These are phyloP conservation scores for Talaromyces sp. DNA, from an alignment of 2,329 filamentous ascomycete species.

Conservation along the genomic window DNA sequence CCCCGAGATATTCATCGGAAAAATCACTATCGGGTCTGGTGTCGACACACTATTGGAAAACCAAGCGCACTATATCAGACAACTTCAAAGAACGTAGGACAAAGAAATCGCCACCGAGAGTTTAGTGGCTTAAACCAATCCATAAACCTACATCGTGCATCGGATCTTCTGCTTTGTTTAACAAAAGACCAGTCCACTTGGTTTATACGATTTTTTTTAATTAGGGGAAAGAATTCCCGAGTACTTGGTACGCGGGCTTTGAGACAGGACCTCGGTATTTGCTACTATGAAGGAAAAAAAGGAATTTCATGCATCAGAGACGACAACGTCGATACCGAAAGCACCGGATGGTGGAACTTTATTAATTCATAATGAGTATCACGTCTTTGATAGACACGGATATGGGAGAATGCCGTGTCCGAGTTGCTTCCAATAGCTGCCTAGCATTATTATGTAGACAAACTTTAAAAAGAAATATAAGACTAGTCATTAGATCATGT, in stretches of 20 bases:
- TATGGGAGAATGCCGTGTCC: neutral
- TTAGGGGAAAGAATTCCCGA: neutral
- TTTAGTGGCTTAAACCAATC: neutral
- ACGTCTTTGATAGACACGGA: neutral
- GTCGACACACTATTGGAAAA: neutral
- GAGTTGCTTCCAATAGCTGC: too few species aligned
- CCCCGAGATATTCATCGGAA: neutral
- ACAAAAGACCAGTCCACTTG: neutral
- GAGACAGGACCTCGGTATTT: neutral
- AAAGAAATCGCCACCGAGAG: neutral
- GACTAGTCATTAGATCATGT: neutral
- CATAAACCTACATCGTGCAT: too few species aligned
- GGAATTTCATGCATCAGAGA: neutral
- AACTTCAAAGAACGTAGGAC: neutral
- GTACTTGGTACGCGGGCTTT: neutral
- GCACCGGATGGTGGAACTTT: neutral
- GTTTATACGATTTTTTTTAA: neutral
- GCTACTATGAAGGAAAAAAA: neutral
- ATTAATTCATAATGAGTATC: neutral
- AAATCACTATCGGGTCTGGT: neutral
- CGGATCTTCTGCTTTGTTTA: neutral
- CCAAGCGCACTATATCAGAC: neutral
- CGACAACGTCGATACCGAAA: too few species aligned
- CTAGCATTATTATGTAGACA: neutral
- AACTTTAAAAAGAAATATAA: neutral